These are phyloP conservation scores for Aspergillus pseudoviridinutans DNA, from an alignment of 2,329 filamentous ascomycete species.

Conservation along the genomic window DNA sequence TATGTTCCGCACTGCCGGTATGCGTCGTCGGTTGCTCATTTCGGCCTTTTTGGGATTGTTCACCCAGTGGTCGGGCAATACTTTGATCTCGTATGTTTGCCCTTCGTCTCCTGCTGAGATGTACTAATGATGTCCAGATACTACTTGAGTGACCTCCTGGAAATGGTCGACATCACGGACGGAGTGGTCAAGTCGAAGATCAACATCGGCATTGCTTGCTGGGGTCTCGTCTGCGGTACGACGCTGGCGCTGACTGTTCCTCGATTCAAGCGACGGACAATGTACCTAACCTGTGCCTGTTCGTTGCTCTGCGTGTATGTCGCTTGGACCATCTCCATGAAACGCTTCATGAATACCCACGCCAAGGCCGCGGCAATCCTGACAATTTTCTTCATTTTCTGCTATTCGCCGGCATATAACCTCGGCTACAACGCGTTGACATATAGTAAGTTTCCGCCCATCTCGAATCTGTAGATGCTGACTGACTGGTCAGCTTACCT, in stretches of 20 bases:
- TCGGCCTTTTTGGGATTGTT: conserved; percentile 28
- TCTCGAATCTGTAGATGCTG: background rate
- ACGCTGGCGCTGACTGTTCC: conserved; percentile 38
- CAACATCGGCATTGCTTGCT: conserved; percentile 38
- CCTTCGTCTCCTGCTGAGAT: no score
- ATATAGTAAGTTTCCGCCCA: conserved; percentile 12
- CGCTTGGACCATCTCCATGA: conserved; percentile 51
- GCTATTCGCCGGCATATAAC: conserved; percentile 59
- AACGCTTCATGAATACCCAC: conserved; percentile 28
- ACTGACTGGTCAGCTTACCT: conserved; percentile 39
- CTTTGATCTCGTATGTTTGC: conserved; percentile 17
- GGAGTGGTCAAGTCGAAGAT: conserved; percentile 37
- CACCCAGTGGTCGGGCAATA: conserved; percentile 43
- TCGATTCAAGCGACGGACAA: conserved; percentile 42
- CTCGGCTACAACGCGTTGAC: conserved; percentile 64
- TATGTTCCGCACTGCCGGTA: conserved; percentile 26
- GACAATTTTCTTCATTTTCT: conserved; percentile 57
- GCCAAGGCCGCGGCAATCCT: conserved; percentile 37
- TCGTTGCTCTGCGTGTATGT: conserved; percentile 53
- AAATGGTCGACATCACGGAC: conserved; percentile 37
- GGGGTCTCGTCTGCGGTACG: conserved; percentile 39
- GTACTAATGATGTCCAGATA: conserved; percentile 9
- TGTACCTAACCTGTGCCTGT: conserved; percentile 48
- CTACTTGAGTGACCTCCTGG: conserved; percentile 28
- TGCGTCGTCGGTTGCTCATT: conserved; percentile 30